phyloP scores from a whole-genome alignment of 345 rosid genomes.

The Toxicodendron radicans region DNA sequence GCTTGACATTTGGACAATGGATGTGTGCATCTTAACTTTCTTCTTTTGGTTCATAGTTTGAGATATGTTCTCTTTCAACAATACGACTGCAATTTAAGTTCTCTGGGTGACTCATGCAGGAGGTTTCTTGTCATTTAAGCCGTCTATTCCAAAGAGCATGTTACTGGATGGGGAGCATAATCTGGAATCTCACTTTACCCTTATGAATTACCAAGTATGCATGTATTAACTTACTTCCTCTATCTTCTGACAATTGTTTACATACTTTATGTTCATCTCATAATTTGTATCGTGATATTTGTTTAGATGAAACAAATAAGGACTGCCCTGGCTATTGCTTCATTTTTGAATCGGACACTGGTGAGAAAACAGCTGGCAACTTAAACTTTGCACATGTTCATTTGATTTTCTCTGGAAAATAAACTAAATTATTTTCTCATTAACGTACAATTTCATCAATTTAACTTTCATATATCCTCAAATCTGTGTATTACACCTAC shows the following conservation, averaged over 20 bases:
- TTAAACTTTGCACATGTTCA: neutral
- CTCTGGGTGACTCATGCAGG: slow-evolving; percentile 51
- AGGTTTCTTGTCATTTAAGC: slow-evolving; percentile 87
- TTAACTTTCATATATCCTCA: neutral
- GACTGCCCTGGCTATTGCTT: slow-evolving; percentile 86
- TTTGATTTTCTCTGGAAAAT: neutral
- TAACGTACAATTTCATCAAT: neutral
- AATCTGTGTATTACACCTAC: neutral
- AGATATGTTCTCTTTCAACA: neutral
- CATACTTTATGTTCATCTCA: slow-evolving; percentile 15
- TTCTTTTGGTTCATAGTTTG: slow-evolving; percentile 2
- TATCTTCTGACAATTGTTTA: slow-evolving; percentile 21
- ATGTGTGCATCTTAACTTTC: neutral
- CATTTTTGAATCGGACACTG: slow-evolving; percentile 82
- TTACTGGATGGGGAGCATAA: slow-evolving; percentile 86
- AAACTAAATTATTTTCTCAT: neutral
- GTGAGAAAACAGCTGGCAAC: slow-evolving; percentile 50
- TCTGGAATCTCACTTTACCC: slow-evolving; percentile 71
- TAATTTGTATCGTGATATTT: slow-evolving; percentile 23
- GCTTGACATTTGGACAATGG: neutral
- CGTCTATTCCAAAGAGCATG: slow-evolving; percentile 78
- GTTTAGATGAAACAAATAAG: slow-evolving; percentile 88
- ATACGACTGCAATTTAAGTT: slow-evolving; percentile 16
- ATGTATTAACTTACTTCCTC: slow-evolving; percentile 23
- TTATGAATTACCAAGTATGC: slow-evolving; percentile 83